Conservation (phyloP, 2,329 filamentous ascomycete species). For the Diaporthe citri region DNA sequence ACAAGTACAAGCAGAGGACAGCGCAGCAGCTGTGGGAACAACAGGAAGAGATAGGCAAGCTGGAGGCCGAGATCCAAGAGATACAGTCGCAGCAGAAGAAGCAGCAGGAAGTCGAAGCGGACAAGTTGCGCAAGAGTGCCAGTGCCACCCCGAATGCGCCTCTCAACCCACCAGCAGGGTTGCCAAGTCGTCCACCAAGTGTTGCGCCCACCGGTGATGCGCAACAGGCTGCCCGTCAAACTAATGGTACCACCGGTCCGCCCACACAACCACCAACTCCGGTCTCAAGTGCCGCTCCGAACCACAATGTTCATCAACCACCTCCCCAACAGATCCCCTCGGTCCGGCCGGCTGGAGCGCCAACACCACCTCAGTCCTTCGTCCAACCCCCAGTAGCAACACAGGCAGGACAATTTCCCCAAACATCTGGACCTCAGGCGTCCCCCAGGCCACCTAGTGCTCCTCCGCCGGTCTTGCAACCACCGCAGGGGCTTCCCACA, state of each 20-base stretch:
- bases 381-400: constrained; percentile 18
- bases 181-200: constrained; percentile 34
- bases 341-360: constrained; percentile 23
- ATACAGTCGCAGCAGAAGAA: constrained; percentile 66
- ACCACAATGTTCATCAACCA: constrained; percentile 5
- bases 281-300: constrained; percentile 27
- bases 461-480: constrained; percentile 53
- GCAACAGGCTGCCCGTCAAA: constrained; percentile 22
- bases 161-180: not conserved
- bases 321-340: constrained; percentile 29
- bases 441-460: constrained; percentile 31
- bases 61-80: constrained; percentile 76
- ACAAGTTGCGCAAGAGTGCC: constrained; percentile 37
- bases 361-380: constrained; percentile 31
- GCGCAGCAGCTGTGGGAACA: constrained; percentile 80
- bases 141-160: constrained; percentile 32
- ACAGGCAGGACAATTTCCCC: constrained; percentile 20
- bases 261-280: constrained; percentile 32
- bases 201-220: constrained; percentile 20
- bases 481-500: constrained; percentile 52
- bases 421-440: constrained; percentile 22
- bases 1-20: constrained; percentile 77
- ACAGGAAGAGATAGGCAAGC: constrained; percentile 73
- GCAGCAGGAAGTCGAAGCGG: constrained; percentile 49
- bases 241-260: constrained; percentile 38